Conservation (phyloP, 768 basidiomycete species). For the Russula earlei region DNA sequence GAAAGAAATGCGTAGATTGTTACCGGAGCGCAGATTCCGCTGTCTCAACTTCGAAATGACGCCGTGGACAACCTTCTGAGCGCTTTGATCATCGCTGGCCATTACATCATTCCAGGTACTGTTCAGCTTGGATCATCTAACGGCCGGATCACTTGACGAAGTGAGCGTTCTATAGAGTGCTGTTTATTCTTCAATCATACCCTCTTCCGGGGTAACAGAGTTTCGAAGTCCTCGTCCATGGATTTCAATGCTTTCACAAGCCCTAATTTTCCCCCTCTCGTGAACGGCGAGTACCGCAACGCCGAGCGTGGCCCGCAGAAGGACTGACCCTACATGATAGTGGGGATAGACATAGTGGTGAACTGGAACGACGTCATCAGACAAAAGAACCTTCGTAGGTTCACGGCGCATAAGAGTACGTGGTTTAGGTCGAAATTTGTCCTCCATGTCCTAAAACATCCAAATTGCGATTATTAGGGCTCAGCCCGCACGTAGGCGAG, state of each 20-base stretch:
- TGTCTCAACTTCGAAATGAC: constrained; percentile 88
- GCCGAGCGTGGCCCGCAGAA: not conserved
- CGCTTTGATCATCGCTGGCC: constrained; percentile 80
- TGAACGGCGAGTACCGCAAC: constrained; percentile 47
- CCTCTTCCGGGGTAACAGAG: constrained; percentile 78
- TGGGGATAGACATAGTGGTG: constrained; percentile 84
- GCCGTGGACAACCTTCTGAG: constrained; percentile 90
- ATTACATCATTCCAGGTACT: constrained; percentile 83
- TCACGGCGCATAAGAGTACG: constrained; percentile 71
- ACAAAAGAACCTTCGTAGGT: constrained; percentile 68
- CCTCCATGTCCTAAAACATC: not conserved
- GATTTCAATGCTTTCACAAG: constrained; percentile 79
- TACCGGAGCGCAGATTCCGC: constrained; percentile 89
- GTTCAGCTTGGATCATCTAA: not conserved
- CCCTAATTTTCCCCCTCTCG: constrained; percentile 74
- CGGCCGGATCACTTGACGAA: not conserved
- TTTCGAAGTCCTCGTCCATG: constrained; percentile 72
- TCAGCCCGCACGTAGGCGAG: constrained; percentile 76
- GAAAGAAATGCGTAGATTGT: constrained; percentile 47
- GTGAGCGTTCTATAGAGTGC: constrained; percentile 44
- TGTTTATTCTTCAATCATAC: constrained; percentile 87
- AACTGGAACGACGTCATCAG: constrained; percentile 85
- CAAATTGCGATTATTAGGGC: constrained; percentile 35
- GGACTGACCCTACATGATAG: constrained; percentile 28
- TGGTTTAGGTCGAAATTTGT: not conserved